Evolutionary conservation across 129 eudicot genomes (phyloP).

Genomic region (Chrysanthemum makinoi): DNA sequence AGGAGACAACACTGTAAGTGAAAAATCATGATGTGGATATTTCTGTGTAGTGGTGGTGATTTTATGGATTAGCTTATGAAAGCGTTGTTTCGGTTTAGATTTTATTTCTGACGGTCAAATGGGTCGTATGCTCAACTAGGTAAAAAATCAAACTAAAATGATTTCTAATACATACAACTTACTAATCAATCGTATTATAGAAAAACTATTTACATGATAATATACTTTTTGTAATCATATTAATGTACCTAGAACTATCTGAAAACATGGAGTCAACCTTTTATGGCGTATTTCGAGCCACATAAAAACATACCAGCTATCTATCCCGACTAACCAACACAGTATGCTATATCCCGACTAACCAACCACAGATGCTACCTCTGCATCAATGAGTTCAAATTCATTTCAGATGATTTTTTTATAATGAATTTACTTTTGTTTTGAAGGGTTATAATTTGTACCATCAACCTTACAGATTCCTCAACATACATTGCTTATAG

Average conservation of each 20-base stretch:
- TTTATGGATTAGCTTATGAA: not conserved
- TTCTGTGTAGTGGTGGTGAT: not conserved
- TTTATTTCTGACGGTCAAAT: not conserved
- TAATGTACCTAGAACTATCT: too few species aligned
- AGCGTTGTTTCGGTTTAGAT: not conserved
- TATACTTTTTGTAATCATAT: not conserved
- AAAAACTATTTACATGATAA: not conserved
- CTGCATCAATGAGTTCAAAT: not conserved
- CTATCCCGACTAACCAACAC: not conserved
- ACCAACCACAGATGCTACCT: too few species aligned
- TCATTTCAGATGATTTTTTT: not conserved
- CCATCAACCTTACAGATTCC: too few species aligned
- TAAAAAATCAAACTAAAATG: not conserved
- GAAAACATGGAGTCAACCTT: too few species aligned
- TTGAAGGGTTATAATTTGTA: not conserved
- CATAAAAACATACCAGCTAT: not conserved
- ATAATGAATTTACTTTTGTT: not conserved
- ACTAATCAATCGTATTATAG: not conserved
- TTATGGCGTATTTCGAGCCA: not conserved
- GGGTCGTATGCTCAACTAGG: not conserved
- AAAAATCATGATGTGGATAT: constrained; percentile 6
- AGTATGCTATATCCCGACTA: not conserved
- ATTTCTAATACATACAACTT: not conserved
- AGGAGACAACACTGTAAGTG: constrained; percentile 73
- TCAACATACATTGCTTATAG: too few species aligned